phyloP scores from a whole-genome alignment of 2,329 filamentous ascomycete species.

The Curvularia verruculosa region DNA sequence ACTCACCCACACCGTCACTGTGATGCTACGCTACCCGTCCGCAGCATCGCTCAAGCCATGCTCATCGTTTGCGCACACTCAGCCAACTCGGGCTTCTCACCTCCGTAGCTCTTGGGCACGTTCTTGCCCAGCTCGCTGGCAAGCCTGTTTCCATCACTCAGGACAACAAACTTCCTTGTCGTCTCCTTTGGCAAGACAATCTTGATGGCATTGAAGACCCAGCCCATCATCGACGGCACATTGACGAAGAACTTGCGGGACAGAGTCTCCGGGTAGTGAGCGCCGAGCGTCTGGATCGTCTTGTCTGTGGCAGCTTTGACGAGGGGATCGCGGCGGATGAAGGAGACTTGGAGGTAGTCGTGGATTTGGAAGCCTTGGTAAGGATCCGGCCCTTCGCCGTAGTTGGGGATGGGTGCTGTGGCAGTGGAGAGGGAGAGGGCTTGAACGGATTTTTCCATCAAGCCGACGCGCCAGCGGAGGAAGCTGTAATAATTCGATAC shows the following conservation, averaged over 20 bases:
- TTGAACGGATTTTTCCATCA: conserved; percentile 85
- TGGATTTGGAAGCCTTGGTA: conserved; percentile 94
- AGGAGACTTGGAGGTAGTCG: conserved; percentile 87
- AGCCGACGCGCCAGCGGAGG: conserved; percentile 83
- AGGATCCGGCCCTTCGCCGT: conserved; percentile 69
- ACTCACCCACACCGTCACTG: neutral
- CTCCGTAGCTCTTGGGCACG: conserved; percentile 80
- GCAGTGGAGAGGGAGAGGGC: conserved; percentile 74
- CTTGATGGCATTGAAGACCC: conserved; percentile 60
- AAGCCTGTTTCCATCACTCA: conserved; percentile 68
- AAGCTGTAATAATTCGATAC: conserved; percentile 64
- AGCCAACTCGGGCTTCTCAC: conserved; percentile 64
- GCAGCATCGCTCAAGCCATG: conserved; percentile 27
- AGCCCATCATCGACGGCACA: conserved; percentile 88
- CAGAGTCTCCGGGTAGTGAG: conserved; percentile 87
- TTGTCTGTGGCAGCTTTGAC: conserved; percentile 78
- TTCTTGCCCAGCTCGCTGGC: conserved; percentile 68
- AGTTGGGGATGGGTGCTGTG: conserved; percentile 73
- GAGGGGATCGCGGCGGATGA: conserved; percentile 78
- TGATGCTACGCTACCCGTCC: neutral
- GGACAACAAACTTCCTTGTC: conserved; percentile 56
- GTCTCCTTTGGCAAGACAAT: conserved; percentile 56
- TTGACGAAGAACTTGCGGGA: conserved; percentile 96
- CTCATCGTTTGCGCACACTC: conserved; percentile 52
- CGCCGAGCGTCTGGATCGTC: conserved; percentile 80